These are phyloP conservation scores for Geotrichum histeridarum DNA, from an alignment of 1,139 yeast species.

Conservation along the genomic window DNA sequence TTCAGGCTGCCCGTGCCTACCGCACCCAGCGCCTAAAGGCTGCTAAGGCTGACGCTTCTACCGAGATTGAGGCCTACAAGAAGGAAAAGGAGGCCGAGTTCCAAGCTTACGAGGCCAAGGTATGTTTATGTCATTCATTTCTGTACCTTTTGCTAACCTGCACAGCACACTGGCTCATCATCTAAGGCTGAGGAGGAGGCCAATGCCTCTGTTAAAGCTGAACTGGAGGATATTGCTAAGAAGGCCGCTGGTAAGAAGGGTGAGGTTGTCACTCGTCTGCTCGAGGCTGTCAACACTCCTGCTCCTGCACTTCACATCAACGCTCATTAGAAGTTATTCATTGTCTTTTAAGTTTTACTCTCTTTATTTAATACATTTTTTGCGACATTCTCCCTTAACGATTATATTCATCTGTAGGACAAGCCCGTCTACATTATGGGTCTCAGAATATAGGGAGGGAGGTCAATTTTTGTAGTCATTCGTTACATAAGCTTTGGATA, in stretches of 20 bases:
- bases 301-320: conserved; percentile 78
- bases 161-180: conserved; percentile 57
- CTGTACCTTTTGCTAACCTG: background rate
- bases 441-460: background rate
- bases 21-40: conserved; percentile 87
- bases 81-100: conserved; percentile 78
- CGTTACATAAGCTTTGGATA: background rate
- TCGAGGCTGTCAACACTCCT: conserved; percentile 75
- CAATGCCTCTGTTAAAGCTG: conserved; percentile 42
- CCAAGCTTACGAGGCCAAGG: conserved; percentile 59
- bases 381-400: background rate
- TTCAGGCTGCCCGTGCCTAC: conserved; percentile 81
- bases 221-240: conserved; percentile 54
- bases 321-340: conserved; percentile 40
- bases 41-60: conserved; percentile 87
- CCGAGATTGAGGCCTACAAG: conserved; percentile 85
- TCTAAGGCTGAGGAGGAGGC: conserved; percentile 69
- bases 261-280: conserved; percentile 67
- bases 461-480: background rate
- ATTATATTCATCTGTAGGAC: too few species aligned
- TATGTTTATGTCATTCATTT: conserved; percentile 22
- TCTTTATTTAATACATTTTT: background rate
- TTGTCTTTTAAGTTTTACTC: background rate
- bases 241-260: conserved; percentile 54
- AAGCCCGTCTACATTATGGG: background rate